Evolutionary conservation across 1,284 basidiomycete species (phyloP).

Genomic region (Ceraceosorus guamensis): DNA sequence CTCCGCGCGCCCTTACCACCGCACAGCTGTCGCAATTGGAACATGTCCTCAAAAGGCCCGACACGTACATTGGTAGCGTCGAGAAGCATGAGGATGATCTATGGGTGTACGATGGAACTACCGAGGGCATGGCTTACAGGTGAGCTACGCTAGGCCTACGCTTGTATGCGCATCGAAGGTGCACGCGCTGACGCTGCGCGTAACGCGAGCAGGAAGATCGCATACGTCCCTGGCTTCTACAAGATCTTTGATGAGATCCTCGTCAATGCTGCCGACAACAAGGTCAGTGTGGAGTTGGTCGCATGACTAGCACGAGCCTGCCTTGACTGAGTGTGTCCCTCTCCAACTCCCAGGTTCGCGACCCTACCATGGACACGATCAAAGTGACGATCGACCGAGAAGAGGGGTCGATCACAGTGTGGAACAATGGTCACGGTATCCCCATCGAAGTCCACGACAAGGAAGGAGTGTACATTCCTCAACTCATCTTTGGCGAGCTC

Average conservation of each 20-base stretch:
- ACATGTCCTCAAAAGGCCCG: slow-evolving; percentile 90
- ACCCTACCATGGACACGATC: slow-evolving; percentile 42
- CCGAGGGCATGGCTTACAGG: slow-evolving; percentile 52
- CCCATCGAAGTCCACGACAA: slow-evolving; percentile 87
- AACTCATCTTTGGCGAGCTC: slow-evolving; percentile 93
- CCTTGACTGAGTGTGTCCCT: slow-evolving; percentile 51
- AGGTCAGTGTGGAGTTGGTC: slow-evolving; percentile 53
- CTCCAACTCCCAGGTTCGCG: slow-evolving; percentile 57
- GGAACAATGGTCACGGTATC: slow-evolving; percentile 94
- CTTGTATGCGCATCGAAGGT: not conserved
- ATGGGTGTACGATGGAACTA: slow-evolving; percentile 43
- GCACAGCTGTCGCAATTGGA: slow-evolving; percentile 84
- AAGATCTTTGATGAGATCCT: slow-evolving; percentile 99
- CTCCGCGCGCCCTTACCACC: slow-evolving; percentile 11
- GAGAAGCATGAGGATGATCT: slow-evolving; percentile 44
- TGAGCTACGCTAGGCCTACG: slow-evolving; percentile 25
- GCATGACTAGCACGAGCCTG: not conserved
- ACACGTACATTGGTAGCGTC: slow-evolving; percentile 77
- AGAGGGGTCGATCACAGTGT: slow-evolving; percentile 77
- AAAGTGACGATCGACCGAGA: slow-evolving; percentile 68
- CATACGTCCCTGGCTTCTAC: slow-evolving; percentile 95
- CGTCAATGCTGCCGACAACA: slow-evolving; percentile 98
- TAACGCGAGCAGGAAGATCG: slow-evolving; percentile 58
- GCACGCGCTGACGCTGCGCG: not conserved
- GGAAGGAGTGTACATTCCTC: slow-evolving; percentile 92